Conservation (phyloP, 2,329 filamentous ascomycete species). For the Phaeosphaeria sp. region DNA sequence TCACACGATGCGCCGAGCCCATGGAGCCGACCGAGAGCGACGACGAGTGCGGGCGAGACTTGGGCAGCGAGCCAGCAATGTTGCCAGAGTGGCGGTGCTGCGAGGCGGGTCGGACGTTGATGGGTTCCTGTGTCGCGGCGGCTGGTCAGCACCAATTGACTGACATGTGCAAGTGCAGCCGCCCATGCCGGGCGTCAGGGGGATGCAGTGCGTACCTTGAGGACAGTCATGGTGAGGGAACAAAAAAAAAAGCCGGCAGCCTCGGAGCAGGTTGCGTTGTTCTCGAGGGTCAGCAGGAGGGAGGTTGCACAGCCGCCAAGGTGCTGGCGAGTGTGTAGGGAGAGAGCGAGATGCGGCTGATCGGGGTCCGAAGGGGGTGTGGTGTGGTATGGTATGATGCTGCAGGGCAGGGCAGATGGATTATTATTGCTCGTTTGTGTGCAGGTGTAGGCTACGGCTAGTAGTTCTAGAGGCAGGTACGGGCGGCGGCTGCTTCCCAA, state of each 20-base stretch:
- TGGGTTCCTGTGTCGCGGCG: constrained; percentile 43
- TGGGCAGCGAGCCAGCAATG: constrained; percentile 64
- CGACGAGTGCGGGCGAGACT: constrained; percentile 80
- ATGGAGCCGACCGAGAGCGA: constrained; percentile 78
- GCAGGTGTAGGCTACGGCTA: constrained; percentile 2
- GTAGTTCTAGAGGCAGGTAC: constrained; percentile 8
- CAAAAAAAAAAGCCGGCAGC: constrained; percentile 11
- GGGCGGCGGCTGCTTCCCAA: constrained; percentile 13
- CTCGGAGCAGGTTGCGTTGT: constrained; percentile 19
- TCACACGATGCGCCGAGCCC: constrained; percentile 83
- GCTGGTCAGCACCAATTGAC: constrained; percentile 39
- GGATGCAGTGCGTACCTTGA: constrained; percentile 40
- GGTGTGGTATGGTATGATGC: too few relatives aligned
- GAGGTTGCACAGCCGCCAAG: constrained; percentile 30
- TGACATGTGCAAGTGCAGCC: constrained; percentile 3
- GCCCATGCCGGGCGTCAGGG: background rate
- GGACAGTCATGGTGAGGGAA: constrained; percentile 43
- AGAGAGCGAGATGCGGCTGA: constrained; percentile 27
- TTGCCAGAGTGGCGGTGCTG: constrained; percentile 55
- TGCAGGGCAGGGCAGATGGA: constrained; percentile 18
- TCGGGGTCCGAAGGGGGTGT: constrained; percentile 8
- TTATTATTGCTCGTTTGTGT: constrained; percentile 17
- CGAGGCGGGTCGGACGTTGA: constrained; percentile 52
- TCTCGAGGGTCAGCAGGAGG: constrained; percentile 17
- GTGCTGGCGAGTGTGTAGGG: constrained; percentile 14